Evolutionary conservation across 1,284 basidiomycete genomes (phyloP), one percentile per base, ranked within the genome.

Genomic region (Flammula alnicola): DNA sequence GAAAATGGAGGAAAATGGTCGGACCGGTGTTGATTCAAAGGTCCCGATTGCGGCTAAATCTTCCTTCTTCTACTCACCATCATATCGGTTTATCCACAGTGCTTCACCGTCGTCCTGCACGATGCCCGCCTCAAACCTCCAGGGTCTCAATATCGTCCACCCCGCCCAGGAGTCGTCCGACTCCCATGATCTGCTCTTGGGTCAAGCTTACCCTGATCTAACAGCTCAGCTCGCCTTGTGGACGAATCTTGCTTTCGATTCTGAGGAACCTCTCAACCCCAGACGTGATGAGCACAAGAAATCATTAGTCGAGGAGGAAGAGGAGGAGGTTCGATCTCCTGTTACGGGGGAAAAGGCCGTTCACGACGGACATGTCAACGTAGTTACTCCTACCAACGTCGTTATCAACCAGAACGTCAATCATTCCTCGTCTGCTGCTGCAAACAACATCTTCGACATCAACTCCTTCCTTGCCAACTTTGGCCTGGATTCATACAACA

Each of bases 151-250:
- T 68, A 73, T 91, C 67, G 77, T 92, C 44, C 83, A 85, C 44
- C 71, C 80, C 31, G 65, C 70, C 11, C 73, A 74, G 14, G 63
- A 74, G 19, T 53, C 74, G 6, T 69, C 74, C 31, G 73, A 81
- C 63, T 62, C 70, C 49, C 79, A 79, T 59, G 83, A 88, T 54
- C 74, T 88, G 32, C 77, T 88, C 49, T 70, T 80, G 0, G 73
- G 81, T 1, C 77, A 80, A 16, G 72, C 81, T 2, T 86, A 83
- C 63, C 84, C 84, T 9, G 90, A 91, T 65, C 76, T 91, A 44
- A 78, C 78, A 14, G 86, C 88, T 2, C 88, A 92, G 64, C 84
- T 93, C 50, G 88, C 90, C 66, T 74, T 91, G 42, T 93, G 91
- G 91, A 88, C 89, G 7, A 87, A 88, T 66, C 77, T 93, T 54